Evolutionary conservation across 345 rosid genomes (phyloP), one percentile per base, ranked within the genome.

Genomic region (Camelina sativa): DNA sequence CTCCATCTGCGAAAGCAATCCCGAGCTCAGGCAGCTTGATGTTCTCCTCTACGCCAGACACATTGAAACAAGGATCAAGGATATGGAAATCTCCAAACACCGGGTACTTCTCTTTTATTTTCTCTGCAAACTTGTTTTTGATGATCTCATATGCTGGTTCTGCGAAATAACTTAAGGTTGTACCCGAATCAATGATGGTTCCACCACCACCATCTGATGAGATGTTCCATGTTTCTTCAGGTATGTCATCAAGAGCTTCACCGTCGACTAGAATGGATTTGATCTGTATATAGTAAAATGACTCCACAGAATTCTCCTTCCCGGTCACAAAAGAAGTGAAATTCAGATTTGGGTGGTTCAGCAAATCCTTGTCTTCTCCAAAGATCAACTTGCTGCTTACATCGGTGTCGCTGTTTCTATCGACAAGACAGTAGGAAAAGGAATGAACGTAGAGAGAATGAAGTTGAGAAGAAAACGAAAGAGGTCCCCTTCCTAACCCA

Each of bases 401-500:
- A 70, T 80, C 86, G 12, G 76, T 56, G 25, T 85, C 86, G 32
- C 93, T 86, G 34, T 82, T 85, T 64, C 93, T 79, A 56, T 88
- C 89, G 8, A 84, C 91, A 16, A 91, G 87, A 61, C 98, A 93
- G 44, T 93, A 93, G 0, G 96, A 91, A 76, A 93, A 93, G 7
- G 96, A 87, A 28, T 91, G 93, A 6, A 96, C 93, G 5, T 88
- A 89, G 1, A 70, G 78, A 61, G 96, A 84, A 67, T 88, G 92
- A 62, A 93, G 86, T 85, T 93, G 98, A 15, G 97, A 86, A 20
- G 91, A 71, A 46, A 93, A 88, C 2, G 98, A 93, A 52, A 91
- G 89, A 12, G 93, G 89, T 22, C 97, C 96, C 85, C 92, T 85
- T 25, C 98, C 98, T 20, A 93, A 85, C 9, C 98, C 97, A 57